Evolutionary conservation across 768 basidiomycete species (phyloP).

Genomic region (Collybia sp.): DNA sequence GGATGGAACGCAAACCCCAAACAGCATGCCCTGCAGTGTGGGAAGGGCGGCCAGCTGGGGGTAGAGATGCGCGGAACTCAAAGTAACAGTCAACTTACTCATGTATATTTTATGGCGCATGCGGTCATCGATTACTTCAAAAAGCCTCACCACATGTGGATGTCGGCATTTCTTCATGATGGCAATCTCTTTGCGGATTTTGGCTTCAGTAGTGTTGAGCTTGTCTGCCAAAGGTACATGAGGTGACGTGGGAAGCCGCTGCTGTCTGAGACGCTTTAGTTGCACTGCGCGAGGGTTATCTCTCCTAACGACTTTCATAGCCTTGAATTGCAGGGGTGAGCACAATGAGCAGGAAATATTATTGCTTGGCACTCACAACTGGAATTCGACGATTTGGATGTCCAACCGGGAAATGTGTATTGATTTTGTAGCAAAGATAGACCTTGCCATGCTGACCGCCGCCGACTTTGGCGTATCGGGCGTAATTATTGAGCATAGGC

Average conservation of each 20-base stretch:
- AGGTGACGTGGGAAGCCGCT: conserved; percentile 40
- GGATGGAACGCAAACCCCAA: background rate
- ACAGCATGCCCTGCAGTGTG: background rate
- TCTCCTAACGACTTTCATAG: conserved; percentile 74
- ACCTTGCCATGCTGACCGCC: conserved; percentile 91
- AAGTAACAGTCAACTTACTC: conserved; percentile 51
- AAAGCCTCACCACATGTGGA: conserved; percentile 83
- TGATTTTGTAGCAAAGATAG: conserved; percentile 52
- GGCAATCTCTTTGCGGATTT: conserved; percentile 91
- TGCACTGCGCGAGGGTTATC: conserved; percentile 62
- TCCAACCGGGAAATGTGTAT: conserved; percentile 37
- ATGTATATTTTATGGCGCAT: conserved; percentile 88
- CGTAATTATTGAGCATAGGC: conserved; percentile 82
- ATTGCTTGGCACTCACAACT: conserved; percentile 26
- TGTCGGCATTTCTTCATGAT: conserved; percentile 98
- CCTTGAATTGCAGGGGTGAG: conserved; percentile 38
- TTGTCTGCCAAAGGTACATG: conserved; percentile 62
- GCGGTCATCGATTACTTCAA: conserved; percentile 94
- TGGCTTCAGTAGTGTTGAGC: conserved; percentile 69
- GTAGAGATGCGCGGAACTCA: too few relatives aligned
- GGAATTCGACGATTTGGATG: conserved; percentile 39
- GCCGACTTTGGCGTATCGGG: conserved; percentile 72
- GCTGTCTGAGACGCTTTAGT: conserved; percentile 25
- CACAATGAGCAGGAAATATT: conserved; percentile 1
- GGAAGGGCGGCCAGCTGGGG: conserved; percentile 1